Evolutionary conservation across 352 stramenopile genomes (phyloP), one percentile per base, ranked within the genome.

Genomic region (Thalassiosira ordinaria): DNA sequence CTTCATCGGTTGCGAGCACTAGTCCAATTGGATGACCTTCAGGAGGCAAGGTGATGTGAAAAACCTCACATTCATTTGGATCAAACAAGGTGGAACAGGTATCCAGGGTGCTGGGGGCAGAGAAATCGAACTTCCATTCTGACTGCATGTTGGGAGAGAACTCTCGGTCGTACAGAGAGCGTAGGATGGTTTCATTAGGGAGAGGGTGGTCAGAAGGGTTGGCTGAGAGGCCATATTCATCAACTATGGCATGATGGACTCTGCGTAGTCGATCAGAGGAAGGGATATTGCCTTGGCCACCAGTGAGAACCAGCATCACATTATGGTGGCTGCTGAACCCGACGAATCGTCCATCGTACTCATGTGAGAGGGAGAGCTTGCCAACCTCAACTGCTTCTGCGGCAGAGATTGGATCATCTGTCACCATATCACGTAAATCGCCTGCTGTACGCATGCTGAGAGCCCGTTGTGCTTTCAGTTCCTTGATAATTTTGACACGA

Each of bases 181-280:
- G 16, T 18, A 57, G 29, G 22, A 69, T n/a, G 8, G 5, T 9
- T 24, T 69, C 39, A 57, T 69, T 27, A 47, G 60, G 60, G 13
- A 57, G 18, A 11, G 18, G 39, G 3, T 16, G 6, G 22, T 69
- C 41, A 57, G 35, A 11, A n/a, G 41, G n/a, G 29, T 24, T 61
- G 4, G 35, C 13, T 29, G 60, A 59, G 35, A 57, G 60, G 16
- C 60, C 60, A 57, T 60, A 56, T 11, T 57, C 8, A 41, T 69
- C 39, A 14, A 69, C 39, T 11, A 69, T 9, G 8, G 22, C 31
- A 69, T 69, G 60, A 61, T 69, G 60, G n/a, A 69, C 33, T 16
- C 14, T 31, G 24, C 22, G 20, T 7, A 57, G 9, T 33, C 35
- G 4, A 61, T 57, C 3, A 13, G 56, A 65, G 3, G 11, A 6